Evolutionary conservation across 2,329 filamentous ascomycete species (phyloP).

Genomic region (Neonectria faginata): DNA sequence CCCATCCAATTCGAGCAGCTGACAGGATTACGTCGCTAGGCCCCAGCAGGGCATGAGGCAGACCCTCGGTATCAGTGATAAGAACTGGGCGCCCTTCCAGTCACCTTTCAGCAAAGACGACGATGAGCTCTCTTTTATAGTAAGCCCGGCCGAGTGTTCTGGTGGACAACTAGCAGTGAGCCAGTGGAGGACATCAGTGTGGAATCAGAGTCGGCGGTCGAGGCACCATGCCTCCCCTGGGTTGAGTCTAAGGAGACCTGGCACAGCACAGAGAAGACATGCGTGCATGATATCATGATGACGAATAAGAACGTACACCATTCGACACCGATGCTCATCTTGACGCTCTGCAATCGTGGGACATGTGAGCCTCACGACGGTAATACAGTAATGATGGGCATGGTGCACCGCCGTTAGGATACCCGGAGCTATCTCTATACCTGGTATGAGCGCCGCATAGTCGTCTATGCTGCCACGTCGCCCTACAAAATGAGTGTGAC

Average conservation of each 20-base stretch:
- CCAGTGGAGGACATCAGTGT: slow-evolving; percentile 3
- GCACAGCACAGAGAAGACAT: slow-evolving; percentile 35
- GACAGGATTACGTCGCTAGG: slow-evolving; percentile 32
- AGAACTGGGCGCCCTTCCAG: slow-evolving; percentile 13
- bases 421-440: slow-evolving; percentile 37
- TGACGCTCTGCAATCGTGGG: slow-evolving; percentile 39
- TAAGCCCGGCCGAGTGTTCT: slow-evolving; percentile 11
- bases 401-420: slow-evolving; percentile 43
- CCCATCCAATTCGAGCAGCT: slow-evolving; percentile 35
- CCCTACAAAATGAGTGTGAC: slow-evolving; percentile 38
- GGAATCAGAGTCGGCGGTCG: slow-evolving; percentile 31
- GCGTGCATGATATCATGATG: slow-evolving; percentile 42
- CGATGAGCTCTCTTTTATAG: slow-evolving; percentile 3
- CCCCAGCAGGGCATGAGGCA: slow-evolving; percentile 18
- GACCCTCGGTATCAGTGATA: slow-evolving; percentile 1
- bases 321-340: slow-evolving; percentile 42
- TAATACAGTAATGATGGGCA: slow-evolving; percentile 39
- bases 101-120: slow-evolving; percentile 10
- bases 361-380: slow-evolving; percentile 32
- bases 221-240: slow-evolving; percentile 38
- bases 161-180: neutral
- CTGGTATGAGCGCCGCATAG: slow-evolving; percentile 41
- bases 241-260: slow-evolving; percentile 31
- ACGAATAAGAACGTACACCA: slow-evolving; percentile 38
- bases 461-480: slow-evolving; percentile 35